Percentiles rank a stretch among this genome's conserved stretches.
Conservation (phyloP, 208 protist species). For the Tritrichomonas foetus region DNA sequence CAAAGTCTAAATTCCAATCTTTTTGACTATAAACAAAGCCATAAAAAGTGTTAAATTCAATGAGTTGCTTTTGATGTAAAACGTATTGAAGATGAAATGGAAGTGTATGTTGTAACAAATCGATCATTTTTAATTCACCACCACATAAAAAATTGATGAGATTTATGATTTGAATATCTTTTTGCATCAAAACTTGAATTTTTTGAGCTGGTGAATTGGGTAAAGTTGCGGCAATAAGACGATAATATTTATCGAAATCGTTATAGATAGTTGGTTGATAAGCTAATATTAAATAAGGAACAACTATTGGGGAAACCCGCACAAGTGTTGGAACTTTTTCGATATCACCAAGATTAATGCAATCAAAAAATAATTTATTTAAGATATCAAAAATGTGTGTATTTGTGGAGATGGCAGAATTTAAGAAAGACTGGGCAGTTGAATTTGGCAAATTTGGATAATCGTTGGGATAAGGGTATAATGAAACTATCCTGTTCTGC, state of each 20-base stretch:
- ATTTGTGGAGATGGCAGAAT: neutral
- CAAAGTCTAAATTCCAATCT: neutral
- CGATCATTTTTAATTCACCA: neutral
- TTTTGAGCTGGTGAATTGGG: neutral
- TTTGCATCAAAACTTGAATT: neutral
- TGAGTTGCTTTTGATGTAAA: neutral
- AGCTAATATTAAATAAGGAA: neutral
- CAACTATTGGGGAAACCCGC: neutral
- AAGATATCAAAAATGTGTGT: neutral
- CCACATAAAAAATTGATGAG: neutral
- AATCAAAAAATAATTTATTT: neutral
- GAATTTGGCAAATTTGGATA: neutral
- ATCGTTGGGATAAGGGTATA: neutral
- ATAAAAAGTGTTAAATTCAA: neutral
- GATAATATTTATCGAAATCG: neutral
- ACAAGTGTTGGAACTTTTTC: neutral
- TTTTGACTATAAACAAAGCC: neutral
- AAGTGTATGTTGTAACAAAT: neutral
- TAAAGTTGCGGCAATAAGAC: neutral
- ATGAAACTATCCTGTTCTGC: neutral
- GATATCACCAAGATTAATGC: neutral
- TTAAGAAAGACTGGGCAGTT: neutral
- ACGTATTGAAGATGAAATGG: neutral
- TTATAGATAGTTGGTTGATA: neutral
- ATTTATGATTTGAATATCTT: neutral